Evolutionary conservation across 768 basidiomycete genomes (phyloP).

Genomic region (Suillus hirtellus): DNA sequence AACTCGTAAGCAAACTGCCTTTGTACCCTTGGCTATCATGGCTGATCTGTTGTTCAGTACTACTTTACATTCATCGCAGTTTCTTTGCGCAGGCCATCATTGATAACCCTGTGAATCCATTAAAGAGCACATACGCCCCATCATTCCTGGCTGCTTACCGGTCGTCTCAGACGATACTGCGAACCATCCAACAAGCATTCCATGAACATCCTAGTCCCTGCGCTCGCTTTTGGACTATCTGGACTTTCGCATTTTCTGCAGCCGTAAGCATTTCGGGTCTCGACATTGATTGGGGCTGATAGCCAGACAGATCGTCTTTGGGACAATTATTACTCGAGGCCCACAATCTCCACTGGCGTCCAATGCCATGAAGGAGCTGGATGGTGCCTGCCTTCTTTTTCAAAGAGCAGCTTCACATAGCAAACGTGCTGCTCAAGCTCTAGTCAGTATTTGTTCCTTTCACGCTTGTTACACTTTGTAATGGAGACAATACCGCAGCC

Average conservation of each 20-base stretch:
- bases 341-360: slow-evolving; percentile 68
- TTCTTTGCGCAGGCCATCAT: slow-evolving; percentile 76
- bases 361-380: slow-evolving; percentile 68
- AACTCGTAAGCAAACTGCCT: slow-evolving; percentile 32
- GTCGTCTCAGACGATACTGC: slow-evolving; percentile 56
- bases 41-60: slow-evolving; percentile 36
- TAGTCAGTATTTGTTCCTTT: slow-evolving; percentile 42
- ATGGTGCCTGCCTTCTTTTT: slow-evolving; percentile 67
- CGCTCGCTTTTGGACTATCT: slow-evolving; percentile 59
- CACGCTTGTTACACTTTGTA: slow-evolving; percentile 8
- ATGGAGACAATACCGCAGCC: slow-evolving; percentile 39
- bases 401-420: slow-evolving; percentile 57
- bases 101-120: slow-evolving; percentile 63
- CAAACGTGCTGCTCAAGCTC: slow-evolving; percentile 62
- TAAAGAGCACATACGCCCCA: slow-evolving; percentile 62
- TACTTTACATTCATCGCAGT: slow-evolving; percentile 63
- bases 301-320: slow-evolving; percentile 65
- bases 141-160: slow-evolving; percentile 67
- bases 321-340: slow-evolving; percentile 73
- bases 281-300: slow-evolving; percentile 7
- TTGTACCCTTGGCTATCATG: background rate
- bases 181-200: slow-evolving; percentile 51
- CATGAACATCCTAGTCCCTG: slow-evolving; percentile 45
- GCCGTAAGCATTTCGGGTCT: slow-evolving; percentile 37
- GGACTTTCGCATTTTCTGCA: slow-evolving; percentile 61